Conservation (phyloP, 2,329 filamentous ascomycete species). For the Ploettnerulaceae sp. region DNA sequence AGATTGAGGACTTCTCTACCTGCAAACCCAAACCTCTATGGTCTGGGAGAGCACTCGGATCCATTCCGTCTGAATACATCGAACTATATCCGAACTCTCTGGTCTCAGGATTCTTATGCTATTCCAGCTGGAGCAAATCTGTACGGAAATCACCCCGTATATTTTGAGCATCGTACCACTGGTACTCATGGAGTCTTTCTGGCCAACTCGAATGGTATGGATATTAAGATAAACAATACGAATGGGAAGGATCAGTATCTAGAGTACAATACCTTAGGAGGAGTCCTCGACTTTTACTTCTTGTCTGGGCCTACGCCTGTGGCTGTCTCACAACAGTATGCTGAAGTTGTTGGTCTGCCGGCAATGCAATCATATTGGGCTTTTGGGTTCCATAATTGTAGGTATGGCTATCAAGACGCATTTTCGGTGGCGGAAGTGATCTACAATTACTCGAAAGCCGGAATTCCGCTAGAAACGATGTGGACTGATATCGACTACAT, state of each 20-base stretch:
- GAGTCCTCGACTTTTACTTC: slow-evolving; percentile 70
- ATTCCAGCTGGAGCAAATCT: slow-evolving; percentile 53
- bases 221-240: slow-evolving; percentile 66
- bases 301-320: slow-evolving; percentile 53
- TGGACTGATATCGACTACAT: slow-evolving; percentile 64
- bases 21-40: slow-evolving; percentile 55
- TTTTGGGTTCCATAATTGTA: slow-evolving; percentile 59
- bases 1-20: slow-evolving; percentile 57
- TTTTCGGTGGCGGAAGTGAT: slow-evolving; percentile 63
- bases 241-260: slow-evolving; percentile 54
- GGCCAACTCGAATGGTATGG: slow-evolving; percentile 71
- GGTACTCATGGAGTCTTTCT: slow-evolving; percentile 63
- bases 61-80: slow-evolving; percentile 52
- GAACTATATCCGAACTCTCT: slow-evolving; percentile 57
- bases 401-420: slow-evolving; percentile 58
- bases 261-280: slow-evolving; percentile 75
- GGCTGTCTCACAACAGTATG: slow-evolving; percentile 55
- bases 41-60: slow-evolving; percentile 61
- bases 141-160: slow-evolving; percentile 60
- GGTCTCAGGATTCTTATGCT: slow-evolving; percentile 54
- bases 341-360: slow-evolving; percentile 50
- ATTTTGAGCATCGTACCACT: slow-evolving; percentile 55
- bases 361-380: slow-evolving; percentile 48
- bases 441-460: slow-evolving; percentile 59
- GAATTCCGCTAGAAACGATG: slow-evolving; percentile 65